Base-by-base conservation (phyloP, 257 asterid species). In the Solanum rostratum region DNA sequence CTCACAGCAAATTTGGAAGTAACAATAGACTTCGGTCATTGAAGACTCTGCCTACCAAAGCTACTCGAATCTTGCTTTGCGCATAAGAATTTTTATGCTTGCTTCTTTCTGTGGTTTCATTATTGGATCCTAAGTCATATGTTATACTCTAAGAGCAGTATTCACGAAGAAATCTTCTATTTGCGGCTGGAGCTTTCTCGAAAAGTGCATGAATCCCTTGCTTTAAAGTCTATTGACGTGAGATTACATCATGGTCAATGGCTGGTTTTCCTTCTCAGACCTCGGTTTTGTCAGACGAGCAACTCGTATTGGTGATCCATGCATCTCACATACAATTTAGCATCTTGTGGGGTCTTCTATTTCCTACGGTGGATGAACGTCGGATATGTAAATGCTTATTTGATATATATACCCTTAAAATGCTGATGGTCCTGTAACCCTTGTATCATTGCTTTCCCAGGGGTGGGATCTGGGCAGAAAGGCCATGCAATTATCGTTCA, bases 1-100 rank as follows among this genome's bases (percentile, higher is more conserved):
- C 29, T 30, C 57, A 69, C 91, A 92, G 95, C 89, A 93, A 90
- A 92, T 89, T 85, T 85, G 97, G 97, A 90, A 88, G 86, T 71
- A 52, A 92, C 10, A 91, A 87, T 87, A 90, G 98, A 50, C 96
- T 94, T 52, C 92, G 98, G 86, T 91, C 98, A 14, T 70, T 95
- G 92, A 96, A 95, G 94, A 95, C 98, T 20, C 24, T 92, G 52
- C 90, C 89, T 79, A 92, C 95, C 46, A 92, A 92, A 85, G 88
- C 91, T 10, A 91, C 94, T 37, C 93, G 94, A 3, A 88, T 92
- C 74, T 90, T 82, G 90, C 90, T 85, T 88, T 92, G 88, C 92
- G 85, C 88, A 93, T 91, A 89, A 81, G 79, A 41, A 39, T 55
- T 73, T 15, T 65, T n/a, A 57, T 43, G 6, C 33, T 82, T 70